phyloP scores from a whole-genome alignment of 495 filamentous ascomycete species.

The Xylaria longipes region DNA sequence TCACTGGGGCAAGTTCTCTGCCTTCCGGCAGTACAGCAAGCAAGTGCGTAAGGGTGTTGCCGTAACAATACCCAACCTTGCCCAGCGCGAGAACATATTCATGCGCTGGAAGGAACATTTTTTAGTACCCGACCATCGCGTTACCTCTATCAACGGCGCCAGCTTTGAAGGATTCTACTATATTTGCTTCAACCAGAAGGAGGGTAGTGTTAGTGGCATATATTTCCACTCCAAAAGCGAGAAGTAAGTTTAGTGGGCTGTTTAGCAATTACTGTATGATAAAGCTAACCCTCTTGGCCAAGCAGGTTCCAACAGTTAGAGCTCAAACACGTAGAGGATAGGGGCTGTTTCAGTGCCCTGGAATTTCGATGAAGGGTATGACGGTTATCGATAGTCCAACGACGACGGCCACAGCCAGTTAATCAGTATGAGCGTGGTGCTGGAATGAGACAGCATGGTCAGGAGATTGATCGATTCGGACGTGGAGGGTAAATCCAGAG shows the following conservation, averaged over 20 bases:
- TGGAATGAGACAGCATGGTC: constrained; percentile 4
- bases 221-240: constrained; percentile 99
- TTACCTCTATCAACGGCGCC: constrained; percentile 86
- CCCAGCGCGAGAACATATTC: constrained; percentile 89
- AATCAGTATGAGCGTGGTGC: constrained; percentile 20
- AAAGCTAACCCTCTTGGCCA: constrained; percentile 17
- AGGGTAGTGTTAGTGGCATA: constrained; percentile 85
- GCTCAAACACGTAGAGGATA: constrained; percentile 83
- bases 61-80: constrained; percentile 67
- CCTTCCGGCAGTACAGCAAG: constrained; percentile 81
- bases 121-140: constrained; percentile 92
- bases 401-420: constrained; percentile 17
- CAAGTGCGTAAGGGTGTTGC: constrained; percentile 65
- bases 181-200: constrained; percentile 95
- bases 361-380: constrained; percentile 79
- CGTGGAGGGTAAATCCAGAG: background rate
- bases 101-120: constrained; percentile 99
- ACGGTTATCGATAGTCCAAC: constrained; percentile 16
- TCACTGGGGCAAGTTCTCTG: constrained; percentile 90
- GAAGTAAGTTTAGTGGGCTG: constrained; percentile 65
- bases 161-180: constrained; percentile 99
- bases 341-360: constrained; percentile 83
- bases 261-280: constrained; percentile 4
- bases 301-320: constrained; percentile 89
- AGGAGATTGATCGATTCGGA: constrained; percentile 17